Percentiles rank a stretch among this genome's conserved stretches.
Evolutionary conservation across 805 yeast genomes (phyloP).

Genomic region (Saccharomycopsis vini): DNA sequence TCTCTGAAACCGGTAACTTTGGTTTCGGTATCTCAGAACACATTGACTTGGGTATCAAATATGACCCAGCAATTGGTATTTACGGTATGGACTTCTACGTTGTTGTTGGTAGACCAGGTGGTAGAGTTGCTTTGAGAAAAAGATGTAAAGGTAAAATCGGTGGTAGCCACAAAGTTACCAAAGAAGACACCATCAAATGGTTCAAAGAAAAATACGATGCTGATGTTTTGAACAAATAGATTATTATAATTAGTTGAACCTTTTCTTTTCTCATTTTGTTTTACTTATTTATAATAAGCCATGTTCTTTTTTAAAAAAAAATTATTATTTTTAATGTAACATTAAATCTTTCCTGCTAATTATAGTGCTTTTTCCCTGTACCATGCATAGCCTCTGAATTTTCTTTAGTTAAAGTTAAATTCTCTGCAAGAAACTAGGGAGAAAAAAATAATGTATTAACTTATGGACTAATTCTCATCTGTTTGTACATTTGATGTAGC

Average conservation of each 20-base stretch:
- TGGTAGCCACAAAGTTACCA: constrained; percentile 82
- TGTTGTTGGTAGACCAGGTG: constrained; percentile 99
- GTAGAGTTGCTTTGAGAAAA: constrained; percentile 98
- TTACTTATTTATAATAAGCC: neutral
- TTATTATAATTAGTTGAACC: constrained; percentile 2
- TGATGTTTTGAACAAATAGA: constrained; percentile 80
- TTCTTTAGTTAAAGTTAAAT: too few species aligned
- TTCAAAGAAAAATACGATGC: constrained; percentile 99
- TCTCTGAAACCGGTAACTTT: constrained; percentile 98
- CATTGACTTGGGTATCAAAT: constrained; percentile 99
- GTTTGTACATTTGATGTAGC: too few species aligned
- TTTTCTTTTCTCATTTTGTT: too few species aligned
- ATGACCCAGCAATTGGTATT: constrained; percentile 98
- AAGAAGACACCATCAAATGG: constrained; percentile 95
- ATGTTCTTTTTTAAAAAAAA: too few species aligned
- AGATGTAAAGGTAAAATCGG: constrained; percentile 84
- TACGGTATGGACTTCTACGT: constrained; percentile 99
- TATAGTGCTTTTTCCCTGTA: too few species aligned
- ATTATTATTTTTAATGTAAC: too few species aligned
- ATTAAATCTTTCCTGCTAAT: too few species aligned
- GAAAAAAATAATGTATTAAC: too few species aligned
- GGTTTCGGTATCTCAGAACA: constrained; percentile 99
- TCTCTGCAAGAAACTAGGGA: too few species aligned
- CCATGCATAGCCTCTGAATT: too few species aligned
- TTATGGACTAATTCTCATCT: too few species aligned